phyloP scores from a whole-genome alignment of 2,329 filamentous ascomycete species.

The Chaetomium olivaceum region DNA sequence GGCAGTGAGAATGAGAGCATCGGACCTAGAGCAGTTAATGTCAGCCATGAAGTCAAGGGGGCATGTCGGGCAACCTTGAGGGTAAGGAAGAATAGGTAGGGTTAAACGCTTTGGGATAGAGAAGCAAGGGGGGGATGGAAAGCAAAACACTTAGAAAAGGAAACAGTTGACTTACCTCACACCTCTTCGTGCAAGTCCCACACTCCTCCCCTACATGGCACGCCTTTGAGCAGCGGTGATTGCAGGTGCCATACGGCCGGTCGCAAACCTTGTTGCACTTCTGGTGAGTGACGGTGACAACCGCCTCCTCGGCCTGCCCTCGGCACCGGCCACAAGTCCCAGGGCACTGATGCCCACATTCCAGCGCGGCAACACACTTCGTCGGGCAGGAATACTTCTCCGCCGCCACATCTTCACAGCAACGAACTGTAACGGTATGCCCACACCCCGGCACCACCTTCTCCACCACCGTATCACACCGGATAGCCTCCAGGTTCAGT shows the following conservation, averaged over 20 bases:
- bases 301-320: conserved; percentile 36
- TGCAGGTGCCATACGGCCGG: conserved; percentile 54
- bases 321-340: conserved; percentile 53
- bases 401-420: conserved; percentile 47
- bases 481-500: conserved; percentile 49
- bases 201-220: conserved; percentile 57
- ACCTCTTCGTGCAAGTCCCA: conserved; percentile 49
- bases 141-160: background rate
- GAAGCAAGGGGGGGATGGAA: conserved; percentile 6
- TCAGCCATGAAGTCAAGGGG: background rate
- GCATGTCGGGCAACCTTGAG: too few species aligned
- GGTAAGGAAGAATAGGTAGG: too few species aligned
- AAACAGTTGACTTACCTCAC: conserved; percentile 54
- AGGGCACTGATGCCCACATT: conserved; percentile 62
- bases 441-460: conserved; percentile 55
- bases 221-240: conserved; percentile 50
- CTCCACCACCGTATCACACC: conserved; percentile 49
- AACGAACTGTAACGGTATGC: conserved; percentile 54
- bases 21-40: conserved; percentile 13
- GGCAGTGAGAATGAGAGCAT: conserved; percentile 25
- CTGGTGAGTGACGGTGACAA: conserved; percentile 45
- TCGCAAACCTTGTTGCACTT: conserved; percentile 52
- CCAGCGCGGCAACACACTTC: conserved; percentile 47
- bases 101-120: background rate
- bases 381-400: conserved; percentile 49